Evolutionary conservation across 371 early-diverging fungal species (phyloP).

Genomic region (Mortierella sp.): DNA sequence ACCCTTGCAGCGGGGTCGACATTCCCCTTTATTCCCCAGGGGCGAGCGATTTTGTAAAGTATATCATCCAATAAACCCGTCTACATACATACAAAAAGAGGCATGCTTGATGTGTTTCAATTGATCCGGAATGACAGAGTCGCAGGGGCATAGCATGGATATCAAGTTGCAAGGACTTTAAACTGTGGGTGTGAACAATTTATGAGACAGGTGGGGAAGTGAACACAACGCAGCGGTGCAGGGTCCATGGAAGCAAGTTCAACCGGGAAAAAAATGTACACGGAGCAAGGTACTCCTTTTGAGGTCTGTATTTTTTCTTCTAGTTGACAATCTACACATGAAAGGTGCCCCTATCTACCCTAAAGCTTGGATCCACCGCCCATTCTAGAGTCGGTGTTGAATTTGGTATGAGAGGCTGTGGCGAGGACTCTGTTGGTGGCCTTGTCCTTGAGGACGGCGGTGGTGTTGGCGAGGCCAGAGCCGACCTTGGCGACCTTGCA

Average conservation of each 20-base stretch:
- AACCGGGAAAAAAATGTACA: neutral
- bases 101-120: neutral
- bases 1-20: constrained; percentile 13
- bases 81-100: neutral
- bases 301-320: neutral
- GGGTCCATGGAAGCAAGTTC: neutral
- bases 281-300: neutral
- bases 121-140: neutral
- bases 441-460: constrained; percentile 45
- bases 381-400: constrained; percentile 54
- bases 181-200: too few species aligned
- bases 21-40: neutral
- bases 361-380: constrained; percentile 43
- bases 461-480: constrained; percentile 41
- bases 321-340: neutral
- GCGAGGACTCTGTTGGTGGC: constrained; percentile 45
- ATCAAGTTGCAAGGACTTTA: too few species aligned
- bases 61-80: neutral
- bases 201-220: too few species aligned
- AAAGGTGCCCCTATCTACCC: neutral
- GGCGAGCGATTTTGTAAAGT: constrained; percentile 6
- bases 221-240: neutral
- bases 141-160: too few species aligned
- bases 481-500: constrained; percentile 53
- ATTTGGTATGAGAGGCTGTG: constrained; percentile 55